Evolutionary conservation across 1,284 basidiomycete genomes (phyloP), one percentile per base, ranked within the genome.

Genomic region (Vanrija sp.): DNA sequence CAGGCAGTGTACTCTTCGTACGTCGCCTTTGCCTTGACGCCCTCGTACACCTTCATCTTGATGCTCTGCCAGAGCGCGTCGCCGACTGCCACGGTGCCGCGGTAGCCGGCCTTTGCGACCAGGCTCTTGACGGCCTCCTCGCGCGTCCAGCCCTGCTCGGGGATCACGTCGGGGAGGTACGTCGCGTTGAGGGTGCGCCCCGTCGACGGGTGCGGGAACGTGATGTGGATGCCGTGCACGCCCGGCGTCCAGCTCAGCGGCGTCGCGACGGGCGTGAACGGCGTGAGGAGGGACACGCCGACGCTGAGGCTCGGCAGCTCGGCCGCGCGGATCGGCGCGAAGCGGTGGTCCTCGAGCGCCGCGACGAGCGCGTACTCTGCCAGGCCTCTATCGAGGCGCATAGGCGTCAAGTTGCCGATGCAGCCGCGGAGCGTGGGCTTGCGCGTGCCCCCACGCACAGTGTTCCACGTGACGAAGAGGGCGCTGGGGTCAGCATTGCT

Each of bases 381-480:
- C 52, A 98, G 73, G 10, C 92, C 93, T 24, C 86, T 80, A 41
- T 80, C 82, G 22, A 98, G 79, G 7, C 84, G 78, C 70, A 87
- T 81, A 2, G 90, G 81, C 43, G 87, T 84, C 70, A 98, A 98
- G 69, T 85, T 94, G 65, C 95, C 95, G 63, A 98, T 98, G 76
- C 95, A 98, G 22, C 95, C 95, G 56, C 95, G 80, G 56, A 98
- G 79, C 45, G 84, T 79, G 37, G 84, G 80, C 22, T 82, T 75
- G 56, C 55, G 56, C 25, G 63, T 56, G 0, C 55, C 23, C n/a
- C 64, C 58, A 23, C 59, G 59, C 31, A 62, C 57, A 18, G 65
- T 88, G 77, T 92, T 94, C 94, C 95, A 98, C 2, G 95, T 98
- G 35, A 98, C 90, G 75, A 98, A 98, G 53, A 98, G 80, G 7